These are phyloP conservation scores for Lentinula detonsa DNA, from an alignment of 768 basidiomycete species.

Conservation along the genomic window DNA sequence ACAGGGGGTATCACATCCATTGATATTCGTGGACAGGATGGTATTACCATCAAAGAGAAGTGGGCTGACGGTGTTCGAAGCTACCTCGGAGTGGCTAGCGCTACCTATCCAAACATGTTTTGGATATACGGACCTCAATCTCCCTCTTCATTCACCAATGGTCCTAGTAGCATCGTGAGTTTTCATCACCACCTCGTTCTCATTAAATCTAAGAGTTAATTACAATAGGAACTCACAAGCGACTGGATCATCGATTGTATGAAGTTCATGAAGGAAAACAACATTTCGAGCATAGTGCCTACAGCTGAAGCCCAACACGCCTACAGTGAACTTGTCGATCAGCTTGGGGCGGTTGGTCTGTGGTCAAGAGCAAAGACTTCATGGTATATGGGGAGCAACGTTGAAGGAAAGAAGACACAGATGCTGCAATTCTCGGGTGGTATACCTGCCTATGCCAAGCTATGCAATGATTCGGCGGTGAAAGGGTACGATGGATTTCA, in stretches of 20 bases:
- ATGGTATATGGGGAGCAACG: constrained; percentile 12
- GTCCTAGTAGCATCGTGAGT: constrained; percentile 10
- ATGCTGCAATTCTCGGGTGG: not conserved
- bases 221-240: constrained; percentile 17
- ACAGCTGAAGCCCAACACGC: not conserved
- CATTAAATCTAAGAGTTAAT: not conserved
- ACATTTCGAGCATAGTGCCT: not conserved
- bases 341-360: not conserved
- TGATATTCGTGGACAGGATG: constrained; percentile 5
- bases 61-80: constrained; percentile 7
- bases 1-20: constrained; percentile 5
- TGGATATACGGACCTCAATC: constrained; percentile 12
- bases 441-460: not conserved
- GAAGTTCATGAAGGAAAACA: constrained; percentile 11
- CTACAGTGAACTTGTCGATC: not conserved
- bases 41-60: not conserved
- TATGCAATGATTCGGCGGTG: not conserved
- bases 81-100: constrained; percentile 11
- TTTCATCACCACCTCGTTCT: not conserved
- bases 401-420: not conserved
- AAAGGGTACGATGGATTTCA: not conserved
- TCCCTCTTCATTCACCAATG: constrained; percentile 11
- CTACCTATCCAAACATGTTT: constrained; percentile 14
- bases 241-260: constrained; percentile 19
- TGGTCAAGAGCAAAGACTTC: constrained; percentile 4